Conservation (phyloP, 202 grass and related monocot genomes). For the Elaeis oleifera region DNA sequence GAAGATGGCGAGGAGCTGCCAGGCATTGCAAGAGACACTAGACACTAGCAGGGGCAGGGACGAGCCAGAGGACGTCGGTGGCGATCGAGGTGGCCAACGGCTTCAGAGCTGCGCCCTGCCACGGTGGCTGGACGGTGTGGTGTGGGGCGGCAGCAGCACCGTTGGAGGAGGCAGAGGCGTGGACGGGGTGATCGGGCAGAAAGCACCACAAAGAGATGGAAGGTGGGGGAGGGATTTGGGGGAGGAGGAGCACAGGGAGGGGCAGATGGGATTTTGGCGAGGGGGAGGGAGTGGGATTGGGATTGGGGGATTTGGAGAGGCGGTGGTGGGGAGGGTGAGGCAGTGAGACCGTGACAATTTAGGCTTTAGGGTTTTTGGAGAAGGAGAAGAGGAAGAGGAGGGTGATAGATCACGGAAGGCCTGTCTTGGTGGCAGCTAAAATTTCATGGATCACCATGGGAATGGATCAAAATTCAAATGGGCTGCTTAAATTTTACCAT, state of each 20-base stretch:
- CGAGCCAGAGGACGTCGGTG: slow-evolving; percentile 57
- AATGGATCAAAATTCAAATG: too few relatives aligned
- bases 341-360: too few relatives aligned
- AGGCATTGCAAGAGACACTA: slow-evolving; percentile 64
- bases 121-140: neutral
- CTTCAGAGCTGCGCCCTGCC: slow-evolving; percentile 62
- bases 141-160: slow-evolving; percentile 6
- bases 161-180: slow-evolving; percentile 6
- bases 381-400: too few relatives aligned
- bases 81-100: slow-evolving; percentile 49
- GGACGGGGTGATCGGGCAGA: neutral
- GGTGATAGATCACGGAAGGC: too few relatives aligned
- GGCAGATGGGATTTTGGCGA: too few relatives aligned
- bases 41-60: slow-evolving; percentile 43
- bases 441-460: too few relatives aligned
- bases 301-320: too few relatives aligned
- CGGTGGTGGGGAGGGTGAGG: too few relatives aligned
- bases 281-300: too few relatives aligned
- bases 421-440: too few relatives aligned
- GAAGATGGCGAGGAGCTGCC: slow-evolving; percentile 88
- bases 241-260: neutral
- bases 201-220: neutral
- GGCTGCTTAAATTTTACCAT: too few relatives aligned
- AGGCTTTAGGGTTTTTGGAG: too few relatives aligned
- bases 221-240: neutral